Conservation (phyloP, 805 yeast species). For the Kuraishia borneana region DNA sequence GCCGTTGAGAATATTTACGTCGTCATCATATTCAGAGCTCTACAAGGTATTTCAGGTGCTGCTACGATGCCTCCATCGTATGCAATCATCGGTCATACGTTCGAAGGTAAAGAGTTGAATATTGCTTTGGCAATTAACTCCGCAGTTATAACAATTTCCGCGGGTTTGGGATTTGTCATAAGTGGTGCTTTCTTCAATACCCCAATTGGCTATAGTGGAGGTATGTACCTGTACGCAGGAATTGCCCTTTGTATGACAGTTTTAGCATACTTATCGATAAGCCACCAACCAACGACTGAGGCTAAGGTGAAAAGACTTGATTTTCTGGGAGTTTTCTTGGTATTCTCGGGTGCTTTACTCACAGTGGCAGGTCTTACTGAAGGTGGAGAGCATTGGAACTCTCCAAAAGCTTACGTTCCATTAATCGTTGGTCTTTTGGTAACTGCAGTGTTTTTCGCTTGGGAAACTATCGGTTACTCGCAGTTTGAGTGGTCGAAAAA, state of each 20-base stretch:
- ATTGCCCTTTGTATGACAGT: slow-evolving; percentile 10
- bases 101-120: slow-evolving; percentile 15
- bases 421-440: slow-evolving; percentile 19
- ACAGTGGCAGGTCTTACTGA: slow-evolving; percentile 25
- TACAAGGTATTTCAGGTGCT: slow-evolving; percentile 26
- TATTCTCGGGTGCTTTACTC: slow-evolving; percentile 20
- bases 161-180: slow-evolving; percentile 27
- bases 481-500: slow-evolving; percentile 6
- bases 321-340: slow-evolving; percentile 16
- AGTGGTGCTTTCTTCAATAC: slow-evolving; percentile 33
- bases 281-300: slow-evolving; percentile 13
- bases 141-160: slow-evolving; percentile 15
- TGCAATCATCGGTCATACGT: slow-evolving; percentile 20
- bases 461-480: slow-evolving; percentile 12
- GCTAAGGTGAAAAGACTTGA: slow-evolving; percentile 16
- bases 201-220: slow-evolving; percentile 25
- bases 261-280: slow-evolving; percentile 16
- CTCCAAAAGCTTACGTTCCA: slow-evolving; percentile 22
- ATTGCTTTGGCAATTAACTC: slow-evolving; percentile 16
- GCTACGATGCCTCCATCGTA: slow-evolving; percentile 22
- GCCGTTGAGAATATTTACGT: slow-evolving; percentile 21
- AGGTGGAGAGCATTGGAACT: slow-evolving; percentile 25
- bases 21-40: slow-evolving; percentile 22
- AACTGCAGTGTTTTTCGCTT: slow-evolving; percentile 9
- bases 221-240: slow-evolving; percentile 27